These are phyloP conservation scores for Ananas comosus DNA, from an alignment of 176 grass and related monocot species.

Conservation along the genomic window DNA sequence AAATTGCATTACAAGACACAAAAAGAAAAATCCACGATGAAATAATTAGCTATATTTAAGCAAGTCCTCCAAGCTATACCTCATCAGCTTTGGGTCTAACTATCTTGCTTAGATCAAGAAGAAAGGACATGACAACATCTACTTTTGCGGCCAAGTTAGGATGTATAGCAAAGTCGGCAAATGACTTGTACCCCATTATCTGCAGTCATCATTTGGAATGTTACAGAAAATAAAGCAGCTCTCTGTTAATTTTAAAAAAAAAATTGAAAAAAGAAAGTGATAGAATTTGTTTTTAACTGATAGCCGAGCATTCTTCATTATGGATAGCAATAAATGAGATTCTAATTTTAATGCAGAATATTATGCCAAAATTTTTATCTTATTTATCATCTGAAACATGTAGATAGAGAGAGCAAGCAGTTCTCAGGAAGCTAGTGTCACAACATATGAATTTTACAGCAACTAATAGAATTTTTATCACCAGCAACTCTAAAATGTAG, in stretches of 20 bases:
- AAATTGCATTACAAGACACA: neutral
- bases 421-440: too few species aligned
- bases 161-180: conserved; percentile 81
- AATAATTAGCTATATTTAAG: neutral
- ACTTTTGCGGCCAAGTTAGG: conserved; percentile 72
- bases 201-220: conserved; percentile 16
- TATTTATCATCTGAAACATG: too few species aligned
- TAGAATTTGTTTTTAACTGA: too few species aligned
- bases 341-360: too few species aligned
- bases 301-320: too few species aligned
- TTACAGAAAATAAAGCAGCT: neutral
- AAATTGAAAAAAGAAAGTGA: neutral
- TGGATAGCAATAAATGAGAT: too few species aligned
- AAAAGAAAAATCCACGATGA: neutral
- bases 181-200: conserved; percentile 88
- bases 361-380: too few species aligned
- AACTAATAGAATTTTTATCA: too few species aligned
- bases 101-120: conserved; percentile 55
- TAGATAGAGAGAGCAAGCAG: too few species aligned
- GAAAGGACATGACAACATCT: conserved; percentile 82
- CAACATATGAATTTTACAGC: too few species aligned
- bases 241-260: neutral
- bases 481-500: too few species aligned
- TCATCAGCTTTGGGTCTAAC: conserved; percentile 75
- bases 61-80: conserved; percentile 24